Evolutionary conservation across 768 basidiomycete genomes (phyloP), one percentile per base, ranked within the genome.

Genomic region (Termitomyces sp.): DNA sequence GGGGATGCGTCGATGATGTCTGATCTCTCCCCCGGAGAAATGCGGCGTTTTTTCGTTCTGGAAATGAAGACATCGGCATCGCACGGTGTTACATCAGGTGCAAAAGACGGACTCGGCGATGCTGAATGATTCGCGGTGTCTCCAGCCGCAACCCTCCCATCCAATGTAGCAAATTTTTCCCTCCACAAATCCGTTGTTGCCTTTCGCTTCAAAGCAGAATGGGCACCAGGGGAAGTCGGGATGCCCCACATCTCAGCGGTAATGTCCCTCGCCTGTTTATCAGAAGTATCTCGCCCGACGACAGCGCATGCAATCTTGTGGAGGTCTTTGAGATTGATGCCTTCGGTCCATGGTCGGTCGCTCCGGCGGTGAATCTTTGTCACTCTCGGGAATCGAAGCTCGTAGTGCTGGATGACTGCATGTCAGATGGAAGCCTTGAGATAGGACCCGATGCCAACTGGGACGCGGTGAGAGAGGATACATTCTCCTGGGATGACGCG

Each of bases 351-450:
- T n/a, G 74, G 68, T 18, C 93, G 82, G 60, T 93, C 89, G 26
- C 68, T 71, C 0, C 74, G 66, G 7, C 87, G 82, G 69, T 82
- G 83, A 1, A 86, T 72, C 68, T 94, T 95, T 36, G 80, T 79
- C 33, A 95, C 77, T 51, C 94, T 79, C 0, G 94, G 91, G 69
- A 89, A 95, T 23, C 94, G 87, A 5, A 94, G 76, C 63, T 91
- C 91, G 68, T 95, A 95, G 66, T 87, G 78, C 91, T 93, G 60
- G 14, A 7, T 8, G 46, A 52, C 47, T 36, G n/a, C 13, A 20
- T 20, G 26, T 63, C 41, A 49, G 33, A 61, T 33, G 10, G 14
- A n/a, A 3, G 16, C 48, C 1, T 28, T 16, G 16, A 38, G 26
- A 18, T 23, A 48, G 16, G 57, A 48, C 33, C 66, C 51, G 58